A percentile compares a stretch with the other conserved stretches of the same genome.
These are phyloP conservation scores for Neurospora sp. DNA, from an alignment of 495 filamentous ascomycete species.

Conservation along the genomic window DNA sequence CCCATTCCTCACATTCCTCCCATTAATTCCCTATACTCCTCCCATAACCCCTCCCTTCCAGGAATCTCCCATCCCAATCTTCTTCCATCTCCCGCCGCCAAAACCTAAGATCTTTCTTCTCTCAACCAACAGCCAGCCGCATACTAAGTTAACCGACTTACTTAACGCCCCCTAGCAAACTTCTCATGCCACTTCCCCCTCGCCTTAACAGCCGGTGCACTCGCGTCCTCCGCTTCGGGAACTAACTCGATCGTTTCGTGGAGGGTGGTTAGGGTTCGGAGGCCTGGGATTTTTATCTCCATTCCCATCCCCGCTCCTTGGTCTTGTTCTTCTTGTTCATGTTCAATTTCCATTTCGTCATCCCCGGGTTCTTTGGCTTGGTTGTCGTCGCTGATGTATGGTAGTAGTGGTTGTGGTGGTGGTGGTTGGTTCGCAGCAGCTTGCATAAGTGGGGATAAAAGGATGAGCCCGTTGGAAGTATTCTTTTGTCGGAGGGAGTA, in stretches of 20 bases:
- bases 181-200: conserved; percentile 84
- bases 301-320: neutral
- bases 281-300: conserved; percentile 21
- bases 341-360: neutral
- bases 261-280: conserved; percentile 59
- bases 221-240: conserved; percentile 21
- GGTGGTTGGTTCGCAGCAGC: neutral
- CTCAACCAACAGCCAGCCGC: too few species aligned
- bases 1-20: too few species aligned
- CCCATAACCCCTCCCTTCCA: neutral
- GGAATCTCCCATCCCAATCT: too few species aligned
- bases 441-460: conserved; percentile 41
- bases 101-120: too few species aligned
- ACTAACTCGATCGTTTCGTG: conserved; percentile 64
- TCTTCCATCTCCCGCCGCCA: too few species aligned
- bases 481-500: conserved; percentile 83
- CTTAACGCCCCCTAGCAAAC: conserved; percentile 47
- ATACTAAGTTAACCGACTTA: too few species aligned
- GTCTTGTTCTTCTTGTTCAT: conserved; percentile 9
- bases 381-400: neutral
- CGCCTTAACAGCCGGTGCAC: conserved; percentile 31
- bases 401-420: neutral
- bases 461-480: conserved; percentile 76
- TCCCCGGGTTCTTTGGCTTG: neutral
- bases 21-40: neutral